These are phyloP conservation scores for Blastobotrys indianensis DNA, from an alignment of 1,139 yeast genomes.

Conservation along the genomic window DNA sequence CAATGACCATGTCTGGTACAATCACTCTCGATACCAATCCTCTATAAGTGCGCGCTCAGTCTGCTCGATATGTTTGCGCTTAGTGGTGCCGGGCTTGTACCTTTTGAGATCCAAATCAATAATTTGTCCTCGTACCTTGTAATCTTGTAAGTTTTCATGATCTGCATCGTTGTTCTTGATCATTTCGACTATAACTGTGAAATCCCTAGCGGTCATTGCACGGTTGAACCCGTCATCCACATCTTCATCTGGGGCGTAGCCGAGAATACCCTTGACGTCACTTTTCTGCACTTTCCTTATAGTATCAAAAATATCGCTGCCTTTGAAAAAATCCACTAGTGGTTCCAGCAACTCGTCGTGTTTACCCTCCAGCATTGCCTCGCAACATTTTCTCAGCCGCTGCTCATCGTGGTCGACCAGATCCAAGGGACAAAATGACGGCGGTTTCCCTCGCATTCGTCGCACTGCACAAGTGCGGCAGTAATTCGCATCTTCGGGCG, in stretches of 20 bases:
- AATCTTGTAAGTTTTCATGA: slow-evolving; percentile 1
- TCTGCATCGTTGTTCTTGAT: slow-evolving; percentile 5
- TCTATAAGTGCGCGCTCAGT: slow-evolving; percentile 1
- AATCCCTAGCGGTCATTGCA: slow-evolving; percentile 39
- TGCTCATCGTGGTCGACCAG: slow-evolving; percentile 22
- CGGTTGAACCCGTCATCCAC: slow-evolving; percentile 24
- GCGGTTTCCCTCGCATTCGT: slow-evolving; percentile 25
- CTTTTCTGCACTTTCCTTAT: slow-evolving; percentile 24
- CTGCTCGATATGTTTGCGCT: background rate
- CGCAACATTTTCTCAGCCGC: slow-evolving; percentile 15
- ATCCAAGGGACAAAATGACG: slow-evolving; percentile 35
- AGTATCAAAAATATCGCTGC: slow-evolving; percentile 20
- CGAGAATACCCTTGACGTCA: slow-evolving; percentile 27
- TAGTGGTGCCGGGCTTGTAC: slow-evolving; percentile 1
- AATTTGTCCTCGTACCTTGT: slow-evolving; percentile 19
- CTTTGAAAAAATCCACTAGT: slow-evolving; percentile 13
- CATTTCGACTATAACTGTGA: slow-evolving; percentile 30
- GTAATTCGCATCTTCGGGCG: slow-evolving; percentile 28
- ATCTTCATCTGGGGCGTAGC: slow-evolving; percentile 6
- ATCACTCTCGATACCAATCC: slow-evolving; percentile 8
- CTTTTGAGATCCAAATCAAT: slow-evolving; percentile 38
- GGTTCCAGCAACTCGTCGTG: slow-evolving; percentile 10
- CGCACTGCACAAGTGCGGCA: slow-evolving; percentile 44
- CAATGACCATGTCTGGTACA: slow-evolving; percentile 22
- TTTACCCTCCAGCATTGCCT: slow-evolving; percentile 4